Evolutionary conservation across 2,329 filamentous ascomycete genomes (phyloP).

Genomic region (Xylaria digitata): DNA sequence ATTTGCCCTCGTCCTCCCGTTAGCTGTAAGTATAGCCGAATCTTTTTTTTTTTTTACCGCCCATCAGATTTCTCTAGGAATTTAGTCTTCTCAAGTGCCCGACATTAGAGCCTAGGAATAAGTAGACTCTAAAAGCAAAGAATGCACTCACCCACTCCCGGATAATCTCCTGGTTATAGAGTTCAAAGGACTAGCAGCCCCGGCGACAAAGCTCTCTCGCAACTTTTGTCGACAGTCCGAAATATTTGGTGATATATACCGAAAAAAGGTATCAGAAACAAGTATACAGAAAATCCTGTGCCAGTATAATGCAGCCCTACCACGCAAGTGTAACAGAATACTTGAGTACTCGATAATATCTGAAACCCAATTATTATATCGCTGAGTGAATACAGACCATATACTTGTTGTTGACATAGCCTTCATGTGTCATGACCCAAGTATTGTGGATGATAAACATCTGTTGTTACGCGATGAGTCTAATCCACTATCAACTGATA

Average conservation of each 20-base stretch:
- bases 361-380: background rate
- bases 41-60: too few relatives aligned
- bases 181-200: too few relatives aligned
- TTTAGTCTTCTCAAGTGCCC: background rate
- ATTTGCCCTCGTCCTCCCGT: too few relatives aligned
- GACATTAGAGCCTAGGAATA: background rate
- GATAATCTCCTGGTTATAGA: too few relatives aligned
- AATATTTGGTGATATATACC: background rate
- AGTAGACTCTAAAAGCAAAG: too few relatives aligned
- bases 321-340: constrained; percentile 1
- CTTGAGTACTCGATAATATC: background rate
- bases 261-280: background rate
- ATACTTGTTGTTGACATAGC: background rate
- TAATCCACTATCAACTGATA: too few relatives aligned
- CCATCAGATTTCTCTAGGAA: background rate
- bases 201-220: background rate
- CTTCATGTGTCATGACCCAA: background rate
- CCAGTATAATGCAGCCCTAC: background rate
- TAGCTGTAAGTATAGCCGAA: background rate
- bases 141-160: too few relatives aligned
- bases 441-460: too few relatives aligned
- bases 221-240: background rate
- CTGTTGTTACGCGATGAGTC: too few relatives aligned
- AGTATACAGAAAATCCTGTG: background rate
- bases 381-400: background rate